These are phyloP conservation scores for Brassica carinata DNA, from an alignment of 345 rosid species.

Conservation along the genomic window DNA sequence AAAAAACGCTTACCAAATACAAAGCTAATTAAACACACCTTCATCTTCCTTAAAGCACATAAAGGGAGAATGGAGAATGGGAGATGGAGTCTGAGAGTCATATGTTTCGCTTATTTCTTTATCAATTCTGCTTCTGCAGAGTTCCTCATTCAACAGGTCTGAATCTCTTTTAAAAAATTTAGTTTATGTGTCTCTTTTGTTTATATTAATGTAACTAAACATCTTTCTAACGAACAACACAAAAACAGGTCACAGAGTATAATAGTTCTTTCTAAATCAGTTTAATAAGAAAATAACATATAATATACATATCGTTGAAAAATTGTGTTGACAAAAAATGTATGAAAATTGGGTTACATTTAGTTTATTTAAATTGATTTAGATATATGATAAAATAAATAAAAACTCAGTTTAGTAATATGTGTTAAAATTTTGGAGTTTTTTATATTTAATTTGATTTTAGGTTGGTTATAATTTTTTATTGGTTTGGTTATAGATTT, in stretches of 20 bases:
- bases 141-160: conserved; percentile 12
- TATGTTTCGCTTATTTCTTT: neutral
- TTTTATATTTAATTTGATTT: no score
- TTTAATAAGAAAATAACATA: no score
- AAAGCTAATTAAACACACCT: neutral
- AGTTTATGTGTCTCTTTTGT: neutral
- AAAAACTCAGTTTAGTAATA: no score
- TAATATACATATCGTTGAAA: no score
- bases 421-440: no score
- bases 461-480: no score
- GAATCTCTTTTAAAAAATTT: neutral
- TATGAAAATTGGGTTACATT: no score
- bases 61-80: conserved; percentile 7
- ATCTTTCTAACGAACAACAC: neutral
- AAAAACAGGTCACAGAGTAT: neutral
- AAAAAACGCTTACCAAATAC: neutral
- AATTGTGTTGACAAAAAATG: no score
- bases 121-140: conserved; percentile 11
- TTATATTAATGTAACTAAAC: neutral
- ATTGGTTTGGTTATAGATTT: no score
- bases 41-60: neutral
- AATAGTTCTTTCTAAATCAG: neutral
- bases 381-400: no score
- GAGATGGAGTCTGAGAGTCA: neutral
- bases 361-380: no score